A percentile compares a stretch with the other conserved stretches of the same genome.
phyloP scores from a whole-genome alignment of 140 eudicot genomes.

The Ambrosia hybrid region DNA sequence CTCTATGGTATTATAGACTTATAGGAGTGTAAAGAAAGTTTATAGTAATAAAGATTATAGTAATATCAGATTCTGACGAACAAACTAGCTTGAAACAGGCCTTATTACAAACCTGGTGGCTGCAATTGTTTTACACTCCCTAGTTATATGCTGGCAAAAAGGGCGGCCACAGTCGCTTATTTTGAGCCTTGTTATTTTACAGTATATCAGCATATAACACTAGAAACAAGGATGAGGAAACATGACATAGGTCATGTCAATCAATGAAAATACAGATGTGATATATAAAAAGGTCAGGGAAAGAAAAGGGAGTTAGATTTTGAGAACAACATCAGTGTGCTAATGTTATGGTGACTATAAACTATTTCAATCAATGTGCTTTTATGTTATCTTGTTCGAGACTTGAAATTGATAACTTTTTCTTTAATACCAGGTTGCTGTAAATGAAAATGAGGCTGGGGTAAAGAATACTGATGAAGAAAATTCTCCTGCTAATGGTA shows the following conservation, averaged over 20 bases:
- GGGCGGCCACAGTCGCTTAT: background rate
- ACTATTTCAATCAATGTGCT: constrained; percentile 8
- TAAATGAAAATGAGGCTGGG: constrained; percentile 48
- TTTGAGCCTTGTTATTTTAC: background rate
- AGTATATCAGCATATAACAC: background rate
- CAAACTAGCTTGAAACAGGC: constrained; percentile 8
- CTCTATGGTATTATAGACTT: no score
- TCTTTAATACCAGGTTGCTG: constrained; percentile 41
- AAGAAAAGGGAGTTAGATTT: background rate
- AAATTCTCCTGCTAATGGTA: constrained; percentile 46
- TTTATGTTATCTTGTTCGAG: background rate
- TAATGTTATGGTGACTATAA: background rate
- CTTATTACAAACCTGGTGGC: background rate
- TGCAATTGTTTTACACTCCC: background rate
- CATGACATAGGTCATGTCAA: background rate
- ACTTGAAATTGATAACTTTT: constrained; percentile 13
- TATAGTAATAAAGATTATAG: background rate
- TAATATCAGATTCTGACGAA: background rate
- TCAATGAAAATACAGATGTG: background rate
- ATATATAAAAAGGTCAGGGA: background rate
- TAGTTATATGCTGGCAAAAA: background rate
- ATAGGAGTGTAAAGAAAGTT: constrained; percentile 11
- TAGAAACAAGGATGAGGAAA: constrained; percentile 3
- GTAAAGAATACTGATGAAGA: constrained; percentile 36
- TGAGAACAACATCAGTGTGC: background rate